Evolutionary conservation across 139 green algal genomes (phyloP).

Genomic region (Coccomyxa sp.): DNA sequence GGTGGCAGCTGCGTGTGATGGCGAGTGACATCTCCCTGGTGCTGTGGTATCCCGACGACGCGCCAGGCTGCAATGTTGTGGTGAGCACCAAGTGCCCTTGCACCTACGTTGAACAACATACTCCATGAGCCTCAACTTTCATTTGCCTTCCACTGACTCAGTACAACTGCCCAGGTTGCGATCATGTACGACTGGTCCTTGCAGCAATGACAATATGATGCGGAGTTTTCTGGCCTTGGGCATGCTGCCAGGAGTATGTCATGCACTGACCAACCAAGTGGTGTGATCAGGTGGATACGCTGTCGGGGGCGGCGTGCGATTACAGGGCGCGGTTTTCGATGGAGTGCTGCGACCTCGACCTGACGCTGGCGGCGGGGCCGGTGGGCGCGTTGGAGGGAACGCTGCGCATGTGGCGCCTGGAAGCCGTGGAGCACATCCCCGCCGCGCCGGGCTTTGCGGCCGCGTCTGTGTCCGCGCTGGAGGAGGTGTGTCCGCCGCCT

Average conservation of each 20-base stretch:
- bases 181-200: too few species aligned
- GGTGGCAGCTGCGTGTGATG: conserved; percentile 9
- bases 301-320: not conserved
- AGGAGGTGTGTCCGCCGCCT: conserved; percentile 1
- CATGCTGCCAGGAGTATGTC: too few species aligned
- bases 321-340: conserved; percentile 5
- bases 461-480: conserved; percentile 4
- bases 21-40: conserved; percentile 9
- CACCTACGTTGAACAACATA: too few species aligned
- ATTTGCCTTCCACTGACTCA: too few species aligned
- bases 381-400: not conserved
- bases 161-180: too few species aligned
- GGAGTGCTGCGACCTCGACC: conserved; percentile 5
- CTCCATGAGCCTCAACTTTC: too few species aligned
- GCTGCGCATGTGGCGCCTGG: conserved; percentile 18
- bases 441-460: not conserved
- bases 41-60: conserved; percentile 20
- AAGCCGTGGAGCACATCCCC: conserved; percentile 17
- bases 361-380: not conserved
- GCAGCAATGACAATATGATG: too few species aligned
- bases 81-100: not conserved
- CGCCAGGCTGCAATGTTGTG: not conserved
- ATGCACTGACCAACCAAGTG: not conserved
- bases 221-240: too few species aligned
- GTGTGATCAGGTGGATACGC: not conserved